phyloP scores from a whole-genome alignment of 805 yeast species.

The Grigorovia yakushimaensis region DNA sequence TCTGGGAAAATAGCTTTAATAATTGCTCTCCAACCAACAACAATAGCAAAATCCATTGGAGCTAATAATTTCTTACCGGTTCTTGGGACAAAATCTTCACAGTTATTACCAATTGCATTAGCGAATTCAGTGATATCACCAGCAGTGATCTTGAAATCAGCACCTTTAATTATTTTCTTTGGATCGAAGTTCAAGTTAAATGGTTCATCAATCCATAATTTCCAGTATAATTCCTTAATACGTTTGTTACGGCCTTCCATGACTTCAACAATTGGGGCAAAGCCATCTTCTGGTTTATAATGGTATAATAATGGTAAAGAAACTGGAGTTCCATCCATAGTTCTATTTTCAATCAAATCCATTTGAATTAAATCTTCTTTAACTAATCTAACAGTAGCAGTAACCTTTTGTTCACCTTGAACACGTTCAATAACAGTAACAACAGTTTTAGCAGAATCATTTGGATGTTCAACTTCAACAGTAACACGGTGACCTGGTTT shows the following conservation, averaged over 20 bases:
- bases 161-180: constrained; percentile 61
- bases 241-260: constrained; percentile 86
- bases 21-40: constrained; percentile 96
- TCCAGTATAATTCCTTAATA: constrained; percentile 96
- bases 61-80: constrained; percentile 78
- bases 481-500: constrained; percentile 59
- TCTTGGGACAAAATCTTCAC: constrained; percentile 90
- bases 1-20: constrained; percentile 97
- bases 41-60: constrained; percentile 99
- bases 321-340: constrained; percentile 64
- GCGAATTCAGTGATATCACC: constrained; percentile 84
- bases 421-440: constrained; percentile 61
- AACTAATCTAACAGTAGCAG: constrained; percentile 50
- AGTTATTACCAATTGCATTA: constrained; percentile 93
- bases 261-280: constrained; percentile 86
- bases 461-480: constrained; percentile 49
- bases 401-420: constrained; percentile 59
- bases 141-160: constrained; percentile 54
- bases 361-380: constrained; percentile 50
- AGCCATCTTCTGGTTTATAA: constrained; percentile 81
- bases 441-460: constrained; percentile 43
- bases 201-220: constrained; percentile 78
- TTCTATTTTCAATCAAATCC: constrained; percentile 78
- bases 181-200: constrained; percentile 59
- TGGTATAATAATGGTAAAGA: constrained; percentile 69